Conservation (phyloP, 1,284 basidiomycete genomes). For the Fomitiporia mediterranea region DNA sequence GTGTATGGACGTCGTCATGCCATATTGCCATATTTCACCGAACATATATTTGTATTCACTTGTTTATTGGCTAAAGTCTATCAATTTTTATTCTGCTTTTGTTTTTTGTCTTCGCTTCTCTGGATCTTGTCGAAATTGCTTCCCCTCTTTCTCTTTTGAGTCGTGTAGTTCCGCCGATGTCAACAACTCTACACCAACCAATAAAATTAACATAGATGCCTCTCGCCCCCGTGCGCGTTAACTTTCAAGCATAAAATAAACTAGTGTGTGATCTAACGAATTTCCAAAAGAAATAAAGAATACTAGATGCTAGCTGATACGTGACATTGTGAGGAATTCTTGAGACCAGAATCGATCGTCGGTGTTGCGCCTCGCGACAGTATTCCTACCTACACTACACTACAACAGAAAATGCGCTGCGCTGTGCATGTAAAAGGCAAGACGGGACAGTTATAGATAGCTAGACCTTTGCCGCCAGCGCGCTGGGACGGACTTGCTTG, state of each 20-base stretch:
- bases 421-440: background rate
- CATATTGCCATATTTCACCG: background rate
- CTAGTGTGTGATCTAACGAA: too few relatives aligned
- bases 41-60: background rate
- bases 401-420: too few relatives aligned
- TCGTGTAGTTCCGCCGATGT: background rate
- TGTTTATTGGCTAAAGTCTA: slow-evolving; percentile 3
- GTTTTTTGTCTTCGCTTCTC: background rate
- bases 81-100: background rate
- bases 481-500: background rate
- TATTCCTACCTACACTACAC: background rate
- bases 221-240: too few relatives aligned
- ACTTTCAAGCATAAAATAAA: background rate
- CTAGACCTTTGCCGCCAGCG: background rate
- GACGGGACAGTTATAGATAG: too few relatives aligned
- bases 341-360: too few relatives aligned
- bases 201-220: background rate
- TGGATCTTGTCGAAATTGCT: background rate
- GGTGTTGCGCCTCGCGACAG: background rate
- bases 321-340: too few relatives aligned
- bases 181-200: too few relatives aligned
- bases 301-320: background rate
- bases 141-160: background rate
- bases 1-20: background rate
- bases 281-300: background rate